Evolutionary conservation across 345 rosid genomes (phyloP).

Genomic region (Barbarea vulgaris): DNA sequence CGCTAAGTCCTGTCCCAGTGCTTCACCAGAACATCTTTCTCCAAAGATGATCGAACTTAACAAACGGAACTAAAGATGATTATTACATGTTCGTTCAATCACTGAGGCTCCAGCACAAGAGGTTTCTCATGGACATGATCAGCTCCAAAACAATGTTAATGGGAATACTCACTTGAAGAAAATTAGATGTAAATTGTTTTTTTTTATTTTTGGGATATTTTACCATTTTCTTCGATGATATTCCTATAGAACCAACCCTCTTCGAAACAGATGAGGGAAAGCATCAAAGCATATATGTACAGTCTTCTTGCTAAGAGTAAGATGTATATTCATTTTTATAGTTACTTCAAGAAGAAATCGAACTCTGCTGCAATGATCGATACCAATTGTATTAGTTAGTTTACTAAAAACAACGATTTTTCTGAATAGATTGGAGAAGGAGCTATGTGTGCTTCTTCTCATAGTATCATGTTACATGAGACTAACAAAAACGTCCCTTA

Average conservation of each 20-base stretch:
- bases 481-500: neutral
- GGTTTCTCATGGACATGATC: constrained; percentile 16
- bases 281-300: constrained; percentile 14
- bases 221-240: constrained; percentile 1
- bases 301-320: constrained; percentile 23
- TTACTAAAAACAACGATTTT: neutral
- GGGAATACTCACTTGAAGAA: constrained; percentile 7
- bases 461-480: neutral
- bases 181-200: neutral
- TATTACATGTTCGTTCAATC: neutral
- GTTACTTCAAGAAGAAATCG: constrained; percentile 5
- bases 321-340: constrained; percentile 17
- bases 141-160: constrained; percentile 20
- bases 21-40: constrained; percentile 31
- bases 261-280: neutral
- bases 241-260: neutral
- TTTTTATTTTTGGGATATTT: neutral
- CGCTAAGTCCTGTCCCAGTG: constrained; percentile 17
- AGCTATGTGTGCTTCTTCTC: neutral
- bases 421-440: neutral
- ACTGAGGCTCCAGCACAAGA: constrained; percentile 21
- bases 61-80: constrained; percentile 21
- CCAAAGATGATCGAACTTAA: constrained; percentile 33
- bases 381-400: neutral
- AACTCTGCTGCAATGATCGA: neutral